phyloP scores from a whole-genome alignment of 2,329 filamentous ascomycete genomes.

The Volutella citrinella region DNA sequence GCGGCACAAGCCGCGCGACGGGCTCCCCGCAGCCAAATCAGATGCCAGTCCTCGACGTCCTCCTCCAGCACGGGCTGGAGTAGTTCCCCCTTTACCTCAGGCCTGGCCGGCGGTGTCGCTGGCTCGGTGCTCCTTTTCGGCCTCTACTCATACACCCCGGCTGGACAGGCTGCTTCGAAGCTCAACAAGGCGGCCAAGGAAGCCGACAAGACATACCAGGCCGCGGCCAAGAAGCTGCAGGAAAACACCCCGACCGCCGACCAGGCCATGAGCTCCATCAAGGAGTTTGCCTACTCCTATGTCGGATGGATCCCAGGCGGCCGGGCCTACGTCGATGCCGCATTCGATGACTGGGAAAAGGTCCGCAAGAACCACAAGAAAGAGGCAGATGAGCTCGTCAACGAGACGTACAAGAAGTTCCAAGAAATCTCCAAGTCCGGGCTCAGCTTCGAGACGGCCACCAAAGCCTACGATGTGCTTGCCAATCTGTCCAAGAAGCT shows the following conservation, averaged over 20 bases:
- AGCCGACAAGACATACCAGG: conserved; percentile 58
- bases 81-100: conserved; percentile 36
- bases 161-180: conserved; percentile 37
- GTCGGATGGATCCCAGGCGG: conserved; percentile 71
- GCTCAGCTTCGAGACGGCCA: conserved; percentile 60
- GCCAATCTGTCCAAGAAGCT: conserved; percentile 60
- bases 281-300: conserved; percentile 65
- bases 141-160: conserved; percentile 42
- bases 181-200: conserved; percentile 49
- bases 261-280: conserved; percentile 64
- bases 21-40: conserved; percentile 28
- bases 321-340: conserved; percentile 62
- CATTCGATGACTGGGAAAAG: conserved; percentile 68
- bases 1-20: conserved; percentile 24
- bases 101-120: conserved; percentile 42
- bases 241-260: conserved; percentile 63
- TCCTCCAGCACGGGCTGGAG: conserved; percentile 18
- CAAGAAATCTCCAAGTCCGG: conserved; percentile 58
- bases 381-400: conserved; percentile 67
- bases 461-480: conserved; percentile 60
- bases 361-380: conserved; percentile 65
- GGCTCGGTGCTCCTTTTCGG: conserved; percentile 42
- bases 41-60: conserved; percentile 40
- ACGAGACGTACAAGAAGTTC: conserved; percentile 65
- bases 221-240: conserved; percentile 58